These are phyloP conservation scores for Flagelloscypha sp. DNA, from an alignment of 768 basidiomycete genomes.

Conservation along the genomic window DNA sequence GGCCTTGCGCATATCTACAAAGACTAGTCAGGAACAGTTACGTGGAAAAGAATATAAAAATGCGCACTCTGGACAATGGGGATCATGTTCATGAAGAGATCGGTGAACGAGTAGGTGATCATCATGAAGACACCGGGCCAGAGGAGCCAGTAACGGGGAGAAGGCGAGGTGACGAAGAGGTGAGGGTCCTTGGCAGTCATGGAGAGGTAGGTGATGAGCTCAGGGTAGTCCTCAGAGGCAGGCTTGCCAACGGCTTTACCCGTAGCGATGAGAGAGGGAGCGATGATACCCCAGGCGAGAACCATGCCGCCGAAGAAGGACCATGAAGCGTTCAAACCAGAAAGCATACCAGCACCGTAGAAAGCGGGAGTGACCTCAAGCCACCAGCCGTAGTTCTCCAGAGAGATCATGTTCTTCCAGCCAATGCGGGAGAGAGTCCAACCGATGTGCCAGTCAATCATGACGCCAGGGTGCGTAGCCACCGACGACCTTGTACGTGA, in stretches of 20 bases:
- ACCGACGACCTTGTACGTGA: conserved; percentile 45
- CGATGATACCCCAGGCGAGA: conserved; percentile 57
- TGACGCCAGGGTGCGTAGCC: conserved; percentile 54
- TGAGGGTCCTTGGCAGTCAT: conserved; percentile 39
- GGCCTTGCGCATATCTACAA: conserved; percentile 12
- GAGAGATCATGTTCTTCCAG: conserved; percentile 49
- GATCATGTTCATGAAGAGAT: conserved; percentile 34
- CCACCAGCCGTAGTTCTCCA: conserved; percentile 53
- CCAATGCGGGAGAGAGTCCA: conserved; percentile 52
- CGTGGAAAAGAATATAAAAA: background rate
- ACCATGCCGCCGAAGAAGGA: conserved; percentile 48
- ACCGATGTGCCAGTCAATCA: conserved; percentile 59
- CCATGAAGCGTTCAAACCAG: conserved; percentile 47
- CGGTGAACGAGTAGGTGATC: conserved; percentile 51
- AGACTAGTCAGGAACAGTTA: too few relatives aligned
- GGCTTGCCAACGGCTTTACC: conserved; percentile 39
- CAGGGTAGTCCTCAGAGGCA: conserved; percentile 29
- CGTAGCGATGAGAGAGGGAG: conserved; percentile 43
- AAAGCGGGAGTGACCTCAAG: conserved; percentile 52
- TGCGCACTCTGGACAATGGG: conserved; percentile 26
- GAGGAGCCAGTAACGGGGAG: conserved; percentile 53
- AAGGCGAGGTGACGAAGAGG: conserved; percentile 33
- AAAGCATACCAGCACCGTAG: conserved; percentile 52
- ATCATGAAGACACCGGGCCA: conserved; percentile 60
- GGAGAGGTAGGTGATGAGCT: conserved; percentile 33